Evolutionary conservation across 2,329 filamentous ascomycete genomes (phyloP), one percentile per base, ranked within the genome.

Genomic region (Hymenoscyphus infarciens): DNA sequence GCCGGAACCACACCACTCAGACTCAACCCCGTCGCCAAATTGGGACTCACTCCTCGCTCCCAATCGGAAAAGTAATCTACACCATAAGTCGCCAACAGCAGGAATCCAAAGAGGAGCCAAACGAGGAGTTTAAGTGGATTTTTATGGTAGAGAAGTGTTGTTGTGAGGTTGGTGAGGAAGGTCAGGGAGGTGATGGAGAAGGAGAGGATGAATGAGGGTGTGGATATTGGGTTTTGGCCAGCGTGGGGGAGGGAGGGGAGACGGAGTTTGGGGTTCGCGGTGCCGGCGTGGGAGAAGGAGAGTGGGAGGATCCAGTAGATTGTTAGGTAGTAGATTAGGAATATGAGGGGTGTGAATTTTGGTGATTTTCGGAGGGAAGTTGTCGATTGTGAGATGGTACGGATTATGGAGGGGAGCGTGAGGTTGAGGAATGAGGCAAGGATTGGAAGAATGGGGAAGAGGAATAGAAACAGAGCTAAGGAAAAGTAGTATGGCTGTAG

Each of bases 241-340:
- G 59, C 59, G 31, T 45, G 33, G 8, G 27, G 27, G 10, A 61
- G 38, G 19, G 54, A 57, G 3, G 60, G 19, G 15, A 61, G 52
- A 10, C 25, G 42, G 10, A 57, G 39, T 11, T 45, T n/a, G 7
- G 29, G 42, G 42, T 53, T 57, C 19, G n/a, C 10, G 22, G 13
- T 29, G 25, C 25, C 22, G 15, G 55, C 22, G 25, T 29, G 27
- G 31, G 33, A 15, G 16, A 53, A 10, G 49, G 33, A 7, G 49
- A 27, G 13, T 1, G 60, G 60, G n/a, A 61, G 39, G 27, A 61
- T 29, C 60, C 60, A 61, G 42, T 53, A 61, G 3, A 19, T 58
- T 15, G 5, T 4, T 19, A 38, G 5, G 55, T 61, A 61, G 42
- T 61, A 61, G 33, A 15, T 11, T 15, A 53, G 13, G 29, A 61